phyloP scores from a whole-genome alignment of 2,329 filamentous ascomycete genomes.

The Xylariaceae sp. region DNA sequence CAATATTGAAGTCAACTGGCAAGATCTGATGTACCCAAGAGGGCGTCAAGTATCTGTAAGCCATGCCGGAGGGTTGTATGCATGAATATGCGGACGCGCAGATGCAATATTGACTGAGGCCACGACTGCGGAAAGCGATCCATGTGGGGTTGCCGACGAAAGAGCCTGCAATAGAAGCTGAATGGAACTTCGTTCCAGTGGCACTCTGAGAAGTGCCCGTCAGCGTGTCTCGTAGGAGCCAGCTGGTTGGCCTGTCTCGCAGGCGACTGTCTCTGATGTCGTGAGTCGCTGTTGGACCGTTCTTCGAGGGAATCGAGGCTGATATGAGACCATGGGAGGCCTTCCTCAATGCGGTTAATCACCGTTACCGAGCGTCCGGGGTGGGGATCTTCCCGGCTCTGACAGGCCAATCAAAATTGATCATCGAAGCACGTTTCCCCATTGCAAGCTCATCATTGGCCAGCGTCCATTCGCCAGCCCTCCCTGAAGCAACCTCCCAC shows the following conservation, averaged over 20 bases:
- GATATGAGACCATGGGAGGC: conserved; percentile 6
- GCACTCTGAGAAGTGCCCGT: neutral
- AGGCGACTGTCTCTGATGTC: neutral
- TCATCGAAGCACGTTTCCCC: conserved; percentile 21
- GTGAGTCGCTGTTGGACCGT: conserved; percentile 5
- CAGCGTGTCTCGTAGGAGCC: neutral
- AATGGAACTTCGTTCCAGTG: conserved; percentile 10
- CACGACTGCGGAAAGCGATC: too few relatives aligned
- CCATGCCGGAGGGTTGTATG: too few relatives aligned
- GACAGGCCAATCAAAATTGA: conserved; percentile 24
- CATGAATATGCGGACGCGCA: too few relatives aligned
- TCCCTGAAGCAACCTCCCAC: too few relatives aligned
- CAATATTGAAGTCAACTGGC: neutral
- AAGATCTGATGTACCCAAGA: too few relatives aligned
- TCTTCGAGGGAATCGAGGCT: conserved; percentile 15
- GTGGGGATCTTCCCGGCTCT: neutral
- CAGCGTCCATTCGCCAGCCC: neutral
- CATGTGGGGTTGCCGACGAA: neutral
- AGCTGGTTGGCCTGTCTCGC: neutral
- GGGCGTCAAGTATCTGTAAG: too few relatives aligned
- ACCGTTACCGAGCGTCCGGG: neutral
- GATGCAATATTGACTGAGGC: too few relatives aligned
- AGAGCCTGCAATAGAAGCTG: conserved; percentile 13
- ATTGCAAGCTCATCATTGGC: conserved; percentile 10
- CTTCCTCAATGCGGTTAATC: conserved; percentile 1